A percentile compares a stretch with the other conserved stretches of the same genome.
These are phyloP conservation scores for Anethum foeniculum DNA, from an alignment of 140 eudicot species.

Conservation along the genomic window DNA sequence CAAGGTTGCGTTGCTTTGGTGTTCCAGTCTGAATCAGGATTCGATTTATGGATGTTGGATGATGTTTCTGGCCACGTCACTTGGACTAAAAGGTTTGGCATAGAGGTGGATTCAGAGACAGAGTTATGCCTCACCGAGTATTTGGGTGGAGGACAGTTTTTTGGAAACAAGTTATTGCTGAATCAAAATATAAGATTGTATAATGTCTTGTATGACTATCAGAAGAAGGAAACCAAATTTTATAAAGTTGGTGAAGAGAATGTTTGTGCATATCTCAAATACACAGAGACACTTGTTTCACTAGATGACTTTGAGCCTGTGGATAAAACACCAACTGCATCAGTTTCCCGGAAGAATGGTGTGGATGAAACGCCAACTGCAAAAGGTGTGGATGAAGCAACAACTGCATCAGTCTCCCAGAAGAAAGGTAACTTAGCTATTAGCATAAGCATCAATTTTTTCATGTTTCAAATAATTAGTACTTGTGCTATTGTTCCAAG, in stretches of 20 bases:
- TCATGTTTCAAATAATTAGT: too few species aligned
- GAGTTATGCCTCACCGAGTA: not conserved
- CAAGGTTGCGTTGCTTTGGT: not conserved
- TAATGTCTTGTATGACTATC: not conserved
- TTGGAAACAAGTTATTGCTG: not conserved
- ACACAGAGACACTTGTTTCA: not conserved
- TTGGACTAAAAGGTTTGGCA: not conserved
- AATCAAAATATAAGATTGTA: too few species aligned
- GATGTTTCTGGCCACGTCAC: not conserved
- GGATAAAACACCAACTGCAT: not conserved
- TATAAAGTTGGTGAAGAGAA: not conserved
- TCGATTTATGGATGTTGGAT: not conserved
- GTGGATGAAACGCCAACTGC: too few species aligned
- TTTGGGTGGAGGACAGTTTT: not conserved
- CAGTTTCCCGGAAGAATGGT: too few species aligned
- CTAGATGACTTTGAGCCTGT: not conserved
- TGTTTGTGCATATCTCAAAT: not conserved
- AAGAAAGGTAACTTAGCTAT: not conserved
- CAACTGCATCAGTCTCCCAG: too few species aligned
- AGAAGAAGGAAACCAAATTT: not conserved
- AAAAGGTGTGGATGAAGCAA: too few species aligned
- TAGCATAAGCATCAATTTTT: too few species aligned
- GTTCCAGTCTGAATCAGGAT: not conserved
- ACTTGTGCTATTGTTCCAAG: not conserved
- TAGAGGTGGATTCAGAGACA: not conserved